Evolutionary conservation across 2,329 filamentous ascomycete genomes (phyloP), one percentile per base, ranked within the genome.

Genomic region (Sarocladium brachiariae): DNA sequence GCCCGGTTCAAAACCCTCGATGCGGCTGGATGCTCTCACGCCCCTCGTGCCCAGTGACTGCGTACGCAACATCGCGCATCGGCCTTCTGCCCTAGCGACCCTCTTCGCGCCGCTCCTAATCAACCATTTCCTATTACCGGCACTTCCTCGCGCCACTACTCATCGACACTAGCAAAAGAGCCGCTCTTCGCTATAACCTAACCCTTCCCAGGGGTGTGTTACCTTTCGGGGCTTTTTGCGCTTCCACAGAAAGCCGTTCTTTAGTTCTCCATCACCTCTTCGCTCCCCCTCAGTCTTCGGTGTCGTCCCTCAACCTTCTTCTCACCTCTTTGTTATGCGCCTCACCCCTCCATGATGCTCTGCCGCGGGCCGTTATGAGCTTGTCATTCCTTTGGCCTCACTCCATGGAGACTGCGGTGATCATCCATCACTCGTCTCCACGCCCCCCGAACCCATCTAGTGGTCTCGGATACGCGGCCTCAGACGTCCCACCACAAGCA

Each of bases 341-440:
- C 56, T 57, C 37, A 52, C 57, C 49, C 51, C 55, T 56, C 58
- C 58, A 62, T 58, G 55, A 62, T 63, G 60, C 58, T 59, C 57
- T 54, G 55, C 57, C 60, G 61, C 62, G 61, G 62, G 62, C 65
- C 66, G 66, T 59, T 61, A 68, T 69, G 66, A 67, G 58, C 57
- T 59, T 55, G 59, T 55, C 52, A 52, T 54, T 57, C 54, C 55
- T 54, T 54, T 55, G 59, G 58, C 53, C 59, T 63, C 59, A 58
- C 60, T 65, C 61, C 57, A 65, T 58, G 61, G 62, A 61, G 62
- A 65, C 46, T 33, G 25, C 43, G 33, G 43, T 47, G 43, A 47
- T 47, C 27, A n/a, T 47, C 25, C 43, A 33, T 31, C 43, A 47
- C 43, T 31, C 43, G 25, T 47, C 43, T 33, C 43, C 43, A 47